Percentiles rank a stretch among this genome's conserved stretches.
Evolutionary conservation across 106 monocot genomes (phyloP).

Genomic region (Gastrodia elata): DNA sequence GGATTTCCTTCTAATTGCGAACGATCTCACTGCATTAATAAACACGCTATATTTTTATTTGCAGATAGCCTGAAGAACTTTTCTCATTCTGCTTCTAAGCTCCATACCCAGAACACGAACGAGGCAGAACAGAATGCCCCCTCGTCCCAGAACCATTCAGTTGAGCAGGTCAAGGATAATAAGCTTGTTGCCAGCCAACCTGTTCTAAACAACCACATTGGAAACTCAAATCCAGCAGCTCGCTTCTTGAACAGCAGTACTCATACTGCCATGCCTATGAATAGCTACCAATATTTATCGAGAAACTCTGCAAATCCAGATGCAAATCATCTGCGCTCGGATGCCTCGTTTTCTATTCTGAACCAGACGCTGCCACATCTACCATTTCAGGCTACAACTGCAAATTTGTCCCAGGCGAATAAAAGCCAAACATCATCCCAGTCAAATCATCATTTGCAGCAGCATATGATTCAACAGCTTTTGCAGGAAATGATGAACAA

Average conservation of each 20-base stretch:
- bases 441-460: constrained; percentile 4
- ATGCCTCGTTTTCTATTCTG: not conserved
- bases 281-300: constrained; percentile 18
- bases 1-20: not conserved
- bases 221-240: not conserved
- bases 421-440: constrained; percentile 2
- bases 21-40: not conserved
- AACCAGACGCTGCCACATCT: not conserved
- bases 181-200: constrained; percentile 22
- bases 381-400: not conserved
- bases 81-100: constrained; percentile 21
- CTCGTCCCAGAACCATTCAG: constrained; percentile 16
- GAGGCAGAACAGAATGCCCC: constrained; percentile 23
- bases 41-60: not conserved
- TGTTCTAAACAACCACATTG: not conserved
- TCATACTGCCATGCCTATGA: not conserved
- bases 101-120: constrained; percentile 24
- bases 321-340: not conserved
- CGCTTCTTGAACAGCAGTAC: constrained; percentile 7
- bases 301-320: constrained; percentile 11
- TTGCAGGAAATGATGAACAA: constrained; percentile 16
- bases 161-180: constrained; percentile 28
- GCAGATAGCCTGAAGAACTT: constrained; percentile 66
- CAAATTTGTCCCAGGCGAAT: constrained; percentile 6
- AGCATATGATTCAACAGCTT: constrained; percentile 15